Base-by-base conservation (phyloP, 106 monocot genomes). In the Dendrobium huoshanense region DNA sequence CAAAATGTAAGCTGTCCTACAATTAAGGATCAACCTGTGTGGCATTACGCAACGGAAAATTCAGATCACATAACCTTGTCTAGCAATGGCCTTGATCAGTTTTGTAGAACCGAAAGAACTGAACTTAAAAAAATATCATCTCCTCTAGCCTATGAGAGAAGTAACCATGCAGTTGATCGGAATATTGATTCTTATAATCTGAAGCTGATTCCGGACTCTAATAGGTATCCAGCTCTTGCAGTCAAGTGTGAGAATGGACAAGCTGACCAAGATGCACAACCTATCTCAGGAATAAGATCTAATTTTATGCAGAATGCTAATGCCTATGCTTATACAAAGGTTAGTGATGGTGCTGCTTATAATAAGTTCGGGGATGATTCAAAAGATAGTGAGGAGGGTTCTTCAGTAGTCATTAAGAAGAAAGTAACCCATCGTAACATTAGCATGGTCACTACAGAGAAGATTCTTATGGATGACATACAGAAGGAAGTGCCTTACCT, bases 391-490 rank as follows among this genome's bases (percentile, higher is more conserved):
- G 68, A 72, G 75, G 79, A 80, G 19, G 80, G 27, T 5, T 2
- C n/a, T 67, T 8, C 67, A 67, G 67, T 47, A 77, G 75, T 75
- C 20, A 47, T 75, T 75, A 45, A 44, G 20, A 43, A 9, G 45
- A 75, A 54, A 41, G 17, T 13, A 4, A 40, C 29, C 18, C 31
- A 37, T 37, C 37, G 37, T 42, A 59, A 75, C 56, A 58, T 10
- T 2, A 75, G 11, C 7, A 75, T 18, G 45, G 27, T 25, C 0
- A 22, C 29, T 45, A 81, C 82, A 41, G 92, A 88, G 75, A 74
- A 76, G 75, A 20, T 83, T 48, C 45, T 81, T 78, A 85, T 81
- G 64, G 83, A 84, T 81, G 81, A 49, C 75, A 84, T 82, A 25
- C 72, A 77, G n/a, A 84, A 86, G 73, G 67, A 84, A 78, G 45